phyloP scores from a whole-genome alignment of 179 eudicot species.

The Heliamphora pulchella region DNA sequence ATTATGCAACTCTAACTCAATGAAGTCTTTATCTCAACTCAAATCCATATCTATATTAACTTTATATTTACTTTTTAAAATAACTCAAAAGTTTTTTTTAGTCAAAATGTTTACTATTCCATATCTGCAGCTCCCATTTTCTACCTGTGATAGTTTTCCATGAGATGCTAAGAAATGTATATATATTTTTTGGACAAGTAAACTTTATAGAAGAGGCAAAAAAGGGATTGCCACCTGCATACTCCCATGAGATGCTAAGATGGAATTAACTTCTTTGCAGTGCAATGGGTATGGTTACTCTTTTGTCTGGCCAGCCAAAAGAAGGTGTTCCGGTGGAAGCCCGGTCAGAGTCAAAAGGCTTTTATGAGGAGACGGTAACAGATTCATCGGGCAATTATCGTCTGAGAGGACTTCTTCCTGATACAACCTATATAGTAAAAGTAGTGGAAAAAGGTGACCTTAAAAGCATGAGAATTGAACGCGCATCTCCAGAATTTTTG shows the following conservation, averaged over 20 bases:
- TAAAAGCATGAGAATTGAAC: constrained; percentile 53
- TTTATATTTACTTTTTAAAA: not conserved
- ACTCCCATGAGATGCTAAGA: constrained; percentile 4
- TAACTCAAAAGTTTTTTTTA: not conserved
- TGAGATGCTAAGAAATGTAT: no score
- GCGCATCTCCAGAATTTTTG: constrained; percentile 80
- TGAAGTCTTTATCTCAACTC: not conserved
- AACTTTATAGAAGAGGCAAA: no score
- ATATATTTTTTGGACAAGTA: no score
- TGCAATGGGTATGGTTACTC: constrained; percentile 75
- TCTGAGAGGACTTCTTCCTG: constrained; percentile 84
- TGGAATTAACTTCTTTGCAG: constrained; percentile 34
- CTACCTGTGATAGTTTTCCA: not conserved
- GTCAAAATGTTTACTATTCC: not conserved
- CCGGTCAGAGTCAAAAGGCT: constrained; percentile 75
- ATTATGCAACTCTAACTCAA: not conserved
- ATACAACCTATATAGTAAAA: constrained; percentile 60
- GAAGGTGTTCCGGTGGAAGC: constrained; percentile 89
- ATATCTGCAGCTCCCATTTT: not conserved
- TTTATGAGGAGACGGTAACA: constrained; percentile 80
- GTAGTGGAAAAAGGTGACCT: constrained; percentile 54
- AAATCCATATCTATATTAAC: no score
- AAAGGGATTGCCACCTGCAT: no score
- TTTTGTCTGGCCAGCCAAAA: constrained; percentile 84
- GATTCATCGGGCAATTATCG: constrained; percentile 87